Evolutionary conservation across 345 rosid genomes (phyloP), one percentile per base, ranked within the genome.

Genomic region (Rhodamnia rubescens): DNA sequence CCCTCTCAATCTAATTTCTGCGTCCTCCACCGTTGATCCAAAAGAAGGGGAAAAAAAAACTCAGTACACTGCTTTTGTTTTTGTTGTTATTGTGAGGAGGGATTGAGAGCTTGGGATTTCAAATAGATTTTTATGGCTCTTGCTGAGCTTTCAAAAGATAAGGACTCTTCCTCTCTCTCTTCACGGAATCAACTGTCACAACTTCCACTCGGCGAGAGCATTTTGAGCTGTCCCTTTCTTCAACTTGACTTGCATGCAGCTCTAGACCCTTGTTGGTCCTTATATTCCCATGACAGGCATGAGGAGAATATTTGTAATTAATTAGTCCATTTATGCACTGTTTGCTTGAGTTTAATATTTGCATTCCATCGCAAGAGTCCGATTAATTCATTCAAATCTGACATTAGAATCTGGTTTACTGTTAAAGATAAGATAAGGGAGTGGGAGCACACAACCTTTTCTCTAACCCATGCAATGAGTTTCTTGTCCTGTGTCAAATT

Each of bases 101-200:
- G 85, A 58, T 54, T 47, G 85, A 83, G 83, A 11, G 53, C 56
- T n/a, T 44, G 53, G 14, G 80, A 69, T 69, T 64, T 18, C 83
- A 42, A 53, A 27, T 53, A 26, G 40, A 42, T 84, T 81, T 81
- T n/a, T 32, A 50, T 84, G 86, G 85, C n/a, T 86, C 51, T 54
- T 53, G 61, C 83, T 85, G 85, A 85, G 87, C 87, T 85, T 85
- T 85, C 88, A 83, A 74, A 55, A 83, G 87, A 80, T n/a, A 86
- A 85, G 86, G 83, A 29, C 87, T 82, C 86, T 53, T 29, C 21
- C 40, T 53, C 18, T 83, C n/a, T 32, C 51, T 53, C n/a, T 58
- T 40, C 86, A 59, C 74, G 50, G 75, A 83, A 88, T 87, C 83
- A 83, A 83, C 84, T 83, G 81, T 85, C 87, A 7, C 84, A 49